phyloP scores from a whole-genome alignment of 2,329 filamentous ascomycete genomes.

The Dothiorella sarmentorum region DNA sequence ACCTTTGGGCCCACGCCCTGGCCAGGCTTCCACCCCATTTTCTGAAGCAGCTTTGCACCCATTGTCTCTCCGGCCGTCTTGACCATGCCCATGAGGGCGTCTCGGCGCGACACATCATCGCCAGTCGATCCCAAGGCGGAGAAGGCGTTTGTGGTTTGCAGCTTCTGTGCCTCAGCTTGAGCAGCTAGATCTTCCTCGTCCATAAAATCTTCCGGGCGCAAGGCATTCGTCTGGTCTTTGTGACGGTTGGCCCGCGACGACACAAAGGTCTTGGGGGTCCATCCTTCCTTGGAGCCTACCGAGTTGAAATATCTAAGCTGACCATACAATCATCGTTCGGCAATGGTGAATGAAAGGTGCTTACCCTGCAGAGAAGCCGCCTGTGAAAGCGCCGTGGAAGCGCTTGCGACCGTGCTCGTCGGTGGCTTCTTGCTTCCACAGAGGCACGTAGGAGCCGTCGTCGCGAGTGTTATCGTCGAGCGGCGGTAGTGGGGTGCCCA shows the following conservation, averaged over 20 bases:
- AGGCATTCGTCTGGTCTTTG: conserved; percentile 58
- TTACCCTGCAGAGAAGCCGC: conserved; percentile 93
- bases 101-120: conserved; percentile 49
- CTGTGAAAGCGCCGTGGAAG: conserved; percentile 93
- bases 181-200: conserved; percentile 93
- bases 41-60: conserved; percentile 78
- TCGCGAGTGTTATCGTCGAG: conserved; percentile 73
- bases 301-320: conserved; percentile 76
- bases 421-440: conserved; percentile 98
- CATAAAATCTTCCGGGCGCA: conserved; percentile 88
- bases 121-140: conserved; percentile 69
- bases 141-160: conserved; percentile 72
- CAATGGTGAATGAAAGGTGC: conserved; percentile 29
- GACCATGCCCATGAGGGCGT: conserved; percentile 69
- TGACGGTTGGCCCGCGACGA: conserved; percentile 79
- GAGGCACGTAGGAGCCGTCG: conserved; percentile 84
- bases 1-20: conserved; percentile 91
- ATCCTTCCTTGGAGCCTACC: conserved; percentile 97
- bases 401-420: conserved; percentile 89
- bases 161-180: conserved; percentile 69
- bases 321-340: conserved; percentile 5
- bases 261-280: conserved; percentile 87
- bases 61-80: conserved; percentile 74
- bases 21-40: conserved; percentile 94
- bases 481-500: conserved; percentile 80